phyloP scores from a whole-genome alignment of 2,329 filamentous ascomycete genomes.

The Alternaria ethzedia region DNA sequence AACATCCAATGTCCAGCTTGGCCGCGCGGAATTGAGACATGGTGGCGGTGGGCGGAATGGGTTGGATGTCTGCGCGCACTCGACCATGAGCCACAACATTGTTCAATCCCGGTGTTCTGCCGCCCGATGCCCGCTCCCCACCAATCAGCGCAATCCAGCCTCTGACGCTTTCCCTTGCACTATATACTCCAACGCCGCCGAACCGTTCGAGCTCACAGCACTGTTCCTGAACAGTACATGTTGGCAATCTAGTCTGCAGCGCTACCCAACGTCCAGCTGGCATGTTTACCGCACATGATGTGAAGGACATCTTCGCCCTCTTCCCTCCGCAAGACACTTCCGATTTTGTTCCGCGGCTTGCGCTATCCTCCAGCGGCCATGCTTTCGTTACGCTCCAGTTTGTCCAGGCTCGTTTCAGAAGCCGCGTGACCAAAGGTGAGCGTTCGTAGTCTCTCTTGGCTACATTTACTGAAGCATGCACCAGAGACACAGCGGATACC shows the following conservation, averaged over 20 bases:
- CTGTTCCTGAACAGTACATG: neutral
- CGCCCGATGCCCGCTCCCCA: conserved; percentile 5
- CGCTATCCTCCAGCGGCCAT: conserved; percentile 29
- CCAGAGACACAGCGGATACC: conserved; percentile 21
- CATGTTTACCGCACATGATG: conserved; percentile 46
- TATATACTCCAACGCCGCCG: neutral
- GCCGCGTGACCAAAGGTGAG: conserved; percentile 23
- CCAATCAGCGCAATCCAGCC: conserved; percentile 13
- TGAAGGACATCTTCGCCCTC: conserved; percentile 32
- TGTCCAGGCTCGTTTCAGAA: conserved; percentile 27
- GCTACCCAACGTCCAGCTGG: neutral
- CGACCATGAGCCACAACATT: conserved; percentile 13
- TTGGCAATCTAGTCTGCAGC: neutral
- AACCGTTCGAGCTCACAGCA: neutral
- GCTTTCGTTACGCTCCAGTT: conserved; percentile 36
- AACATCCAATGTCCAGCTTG: conserved; percentile 87
- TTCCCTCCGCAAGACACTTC: conserved; percentile 26
- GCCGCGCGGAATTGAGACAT: conserved; percentile 82
- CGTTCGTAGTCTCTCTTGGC: neutral
- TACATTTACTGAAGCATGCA: conserved; percentile 1
- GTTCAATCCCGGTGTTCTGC: conserved; percentile 15
- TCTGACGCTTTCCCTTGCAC: conserved; percentile 1
- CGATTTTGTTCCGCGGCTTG: conserved; percentile 20
- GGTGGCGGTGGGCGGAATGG: conserved; percentile 26
- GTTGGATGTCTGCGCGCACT: conserved; percentile 2